Evolutionary conservation across 768 basidiomycete species (phyloP), one percentile per base, ranked within the genome.

Genomic region (Phanerochaete carnosa): DNA sequence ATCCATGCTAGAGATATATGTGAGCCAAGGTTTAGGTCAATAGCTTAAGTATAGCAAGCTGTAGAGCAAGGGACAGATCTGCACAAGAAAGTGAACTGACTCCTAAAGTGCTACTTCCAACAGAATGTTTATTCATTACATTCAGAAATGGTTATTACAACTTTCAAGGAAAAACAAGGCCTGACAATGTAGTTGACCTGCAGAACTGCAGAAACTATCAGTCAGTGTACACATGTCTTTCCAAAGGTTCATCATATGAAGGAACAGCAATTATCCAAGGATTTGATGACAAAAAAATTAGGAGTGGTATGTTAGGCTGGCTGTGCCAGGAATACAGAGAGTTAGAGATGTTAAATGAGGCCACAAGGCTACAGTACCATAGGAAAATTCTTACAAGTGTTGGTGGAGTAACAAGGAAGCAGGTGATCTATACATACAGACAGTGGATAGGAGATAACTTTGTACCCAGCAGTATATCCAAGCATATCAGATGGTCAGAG

Each of bases 271-370:
- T 70, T 32, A 19, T 68, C 9, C 60, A 63, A 39, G 46, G 32
- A 2, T 69, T 68, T 63, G 51, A 61, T 60, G 4, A 16, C 7
- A n/a, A 13, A 0, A 60, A 63, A 25, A 52, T 67, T 13, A 57
- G 13, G 11, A 57, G 59, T 15, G 62, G 68, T 4, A 25, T 64
- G 1, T 35, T 60, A 8, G 58, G 61, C 11, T 55, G 47, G 45
- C 52, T 69, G 16, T 43, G 65, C 12, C 52, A 62, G 58, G 65
- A 70, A 45, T 69, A 68, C 43, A 39, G 72, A 8, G 74, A 76
- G 35, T 59, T 76, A 0, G 73, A 76, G 29, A 35, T 77, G 0
- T 60, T 79, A 1, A 71, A 78, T 67, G 65, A 74, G 9, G 71
- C 78, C 1, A 77, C 73, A 0, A 30, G 46, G 0, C 30, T 72